Base-by-base conservation (phyloP, 75 land plant genomes). In the Chamaecyparis obtusa region DNA sequence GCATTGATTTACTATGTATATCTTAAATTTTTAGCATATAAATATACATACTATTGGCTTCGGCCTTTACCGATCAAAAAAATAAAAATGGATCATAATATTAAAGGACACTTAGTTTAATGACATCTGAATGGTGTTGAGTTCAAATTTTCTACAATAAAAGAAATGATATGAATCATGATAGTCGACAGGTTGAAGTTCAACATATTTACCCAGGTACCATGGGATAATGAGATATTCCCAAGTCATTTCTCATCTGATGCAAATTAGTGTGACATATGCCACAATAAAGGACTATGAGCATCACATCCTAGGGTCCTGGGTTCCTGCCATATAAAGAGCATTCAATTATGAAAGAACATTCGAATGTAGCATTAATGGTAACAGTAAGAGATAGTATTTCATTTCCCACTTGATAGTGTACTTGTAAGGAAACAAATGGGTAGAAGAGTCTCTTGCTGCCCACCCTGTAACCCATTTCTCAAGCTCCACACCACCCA, bases 221-320 rank as follows among this genome's bases (percentile, higher is more conserved):
- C 98, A 96, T 96, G 88, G 98, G 98, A 69, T 96, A 96, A 36
- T 91, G 87, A 75, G 98, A 95, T 88, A 86, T 89, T 90, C 97
- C 95, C 74, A 92, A 89, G 51, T 94, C 91, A 83, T 96, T 94
- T 57, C 90, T 94, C 83, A 89, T 77, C 79, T 93, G 95, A 67
- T 95, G 96, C 85, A 96, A 57, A 81, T 96, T 96, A 14, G 95
- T 90, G 90, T 96, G 98, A 91, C 98, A 96, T 19, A 96, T 85
- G 44, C 98, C 98, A 83, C 98, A 96, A 88, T 87, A 95, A 11
- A 91, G 84, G 24, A 96, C 97, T 88, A 91, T 94, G 43, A 96
- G n/a, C 30, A 84, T 83, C 55, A 51, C 55, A 51, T 51, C 55
- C 2, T 51, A 15, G 55, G 55, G 55, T 51, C 55, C 55, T 13